Evolutionary conservation across 306 rosid species (phyloP).

Genomic region (Sesbania bispinosa): DNA sequence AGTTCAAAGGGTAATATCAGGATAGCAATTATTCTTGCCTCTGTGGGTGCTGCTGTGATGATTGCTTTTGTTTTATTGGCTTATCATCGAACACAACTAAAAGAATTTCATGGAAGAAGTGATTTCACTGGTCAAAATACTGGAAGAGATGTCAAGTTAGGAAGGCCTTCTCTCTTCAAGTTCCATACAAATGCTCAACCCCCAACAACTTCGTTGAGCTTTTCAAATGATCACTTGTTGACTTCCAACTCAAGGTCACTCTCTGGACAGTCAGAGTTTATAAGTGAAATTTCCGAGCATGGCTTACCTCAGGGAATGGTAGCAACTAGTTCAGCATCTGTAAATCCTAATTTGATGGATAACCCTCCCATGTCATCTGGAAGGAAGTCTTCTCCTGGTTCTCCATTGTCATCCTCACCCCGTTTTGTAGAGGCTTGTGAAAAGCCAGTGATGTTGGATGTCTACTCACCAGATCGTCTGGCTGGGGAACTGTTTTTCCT

Average conservation of each 20-base stretch:
- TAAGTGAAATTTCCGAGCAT: constrained; percentile 65
- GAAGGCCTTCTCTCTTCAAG: constrained; percentile 81
- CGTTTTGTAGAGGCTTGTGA: constrained; percentile 68
- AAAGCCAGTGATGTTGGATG: constrained; percentile 83
- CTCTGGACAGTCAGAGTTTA: constrained; percentile 68
- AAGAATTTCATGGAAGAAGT: constrained; percentile 77
- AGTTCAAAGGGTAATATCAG: constrained; percentile 65
- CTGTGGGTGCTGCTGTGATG: constrained; percentile 89
- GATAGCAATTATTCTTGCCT: constrained; percentile 90
- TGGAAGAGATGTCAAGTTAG: constrained; percentile 67
- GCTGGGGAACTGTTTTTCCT: constrained; percentile 90
- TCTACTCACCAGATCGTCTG: constrained; percentile 90
- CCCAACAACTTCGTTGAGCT: constrained; percentile 68
- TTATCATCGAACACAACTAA: constrained; percentile 74
- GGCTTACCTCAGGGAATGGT: constrained; percentile 46
- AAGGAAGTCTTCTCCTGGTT: constrained; percentile 76
- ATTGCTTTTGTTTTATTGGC: constrained; percentile 82
- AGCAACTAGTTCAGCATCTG: constrained; percentile 59
- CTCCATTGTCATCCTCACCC: constrained; percentile 83
- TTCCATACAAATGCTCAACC: constrained; percentile 61
- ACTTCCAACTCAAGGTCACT: constrained; percentile 75
- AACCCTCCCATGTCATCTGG: constrained; percentile 67
- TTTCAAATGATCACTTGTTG: constrained; percentile 85
- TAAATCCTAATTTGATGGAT: constrained; percentile 62
- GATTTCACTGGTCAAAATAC: constrained; percentile 56